Evolutionary conservation across 768 basidiomycete species (phyloP).

Genomic region (Termitomyces sp.): DNA sequence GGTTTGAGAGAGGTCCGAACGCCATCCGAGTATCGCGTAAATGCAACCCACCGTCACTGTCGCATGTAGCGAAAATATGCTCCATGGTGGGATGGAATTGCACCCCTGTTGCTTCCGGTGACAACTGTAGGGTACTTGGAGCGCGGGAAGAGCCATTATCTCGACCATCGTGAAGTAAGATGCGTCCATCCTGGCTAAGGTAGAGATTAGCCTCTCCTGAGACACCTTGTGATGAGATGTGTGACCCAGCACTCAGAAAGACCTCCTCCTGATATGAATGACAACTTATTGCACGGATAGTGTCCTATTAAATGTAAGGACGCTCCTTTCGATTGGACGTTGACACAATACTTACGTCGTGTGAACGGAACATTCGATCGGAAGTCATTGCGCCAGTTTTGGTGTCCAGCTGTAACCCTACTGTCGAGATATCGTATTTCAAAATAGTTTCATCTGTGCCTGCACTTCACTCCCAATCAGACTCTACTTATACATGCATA

Average conservation of each 20-base stretch:
- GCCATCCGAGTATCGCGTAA: slow-evolving; percentile 72
- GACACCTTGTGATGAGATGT: slow-evolving; percentile 8
- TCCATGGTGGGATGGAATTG: slow-evolving; percentile 65
- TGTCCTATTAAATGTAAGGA: slow-evolving; percentile 38
- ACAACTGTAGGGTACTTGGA: slow-evolving; percentile 47
- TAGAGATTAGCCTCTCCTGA: background rate
- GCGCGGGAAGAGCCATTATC: slow-evolving; percentile 26
- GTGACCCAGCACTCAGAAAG: slow-evolving; percentile 64
- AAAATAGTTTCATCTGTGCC: slow-evolving; percentile 47
- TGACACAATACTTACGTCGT: slow-evolving; percentile 16
- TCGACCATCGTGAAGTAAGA: slow-evolving; percentile 59
- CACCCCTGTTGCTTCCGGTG: slow-evolving; percentile 55
- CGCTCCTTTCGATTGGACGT: background rate
- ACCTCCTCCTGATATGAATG: slow-evolving; percentile 66
- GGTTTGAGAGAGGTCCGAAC: slow-evolving; percentile 45
- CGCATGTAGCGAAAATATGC: slow-evolving; percentile 64
- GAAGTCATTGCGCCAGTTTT: slow-evolving; percentile 7
- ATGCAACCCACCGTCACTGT: slow-evolving; percentile 50
- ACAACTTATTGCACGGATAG: slow-evolving; percentile 56
- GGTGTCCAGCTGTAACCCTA: slow-evolving; percentile 18
- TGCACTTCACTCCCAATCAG: slow-evolving; percentile 32
- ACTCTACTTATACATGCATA: background rate
- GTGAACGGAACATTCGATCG: slow-evolving; percentile 22
- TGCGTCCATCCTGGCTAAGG: slow-evolving; percentile 63
- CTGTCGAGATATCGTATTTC: slow-evolving; percentile 46